These are phyloP conservation scores for Rosa persica DNA, from an alignment of 306 rosid genomes.

Conservation along the genomic window DNA sequence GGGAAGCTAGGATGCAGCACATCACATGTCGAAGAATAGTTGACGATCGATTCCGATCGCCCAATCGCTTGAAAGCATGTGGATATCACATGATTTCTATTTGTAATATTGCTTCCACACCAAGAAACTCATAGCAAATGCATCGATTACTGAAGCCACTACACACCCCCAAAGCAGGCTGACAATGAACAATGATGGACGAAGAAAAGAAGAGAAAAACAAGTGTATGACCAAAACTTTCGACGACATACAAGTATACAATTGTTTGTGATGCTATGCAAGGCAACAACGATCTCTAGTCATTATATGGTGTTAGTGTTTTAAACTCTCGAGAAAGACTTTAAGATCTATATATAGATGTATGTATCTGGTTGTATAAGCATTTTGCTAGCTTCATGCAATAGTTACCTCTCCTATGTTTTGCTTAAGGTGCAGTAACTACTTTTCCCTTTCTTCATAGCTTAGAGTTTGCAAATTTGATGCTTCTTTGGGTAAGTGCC, in stretches of 20 bases:
- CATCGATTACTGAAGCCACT: conserved; percentile 19
- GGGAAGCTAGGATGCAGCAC: neutral
- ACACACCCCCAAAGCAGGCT: neutral
- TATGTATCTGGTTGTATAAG: neutral
- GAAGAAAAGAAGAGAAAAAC: neutral
- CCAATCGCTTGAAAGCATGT: conserved; percentile 7
- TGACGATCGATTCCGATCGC: conserved; percentile 3
- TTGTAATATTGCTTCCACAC: conserved; percentile 12
- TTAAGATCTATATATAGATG: neutral
- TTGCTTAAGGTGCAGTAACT: neutral
- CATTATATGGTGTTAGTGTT: neutral
- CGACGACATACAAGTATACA: neutral
- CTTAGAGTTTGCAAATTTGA: neutral
- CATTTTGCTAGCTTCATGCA: neutral
- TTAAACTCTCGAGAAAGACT: neutral
- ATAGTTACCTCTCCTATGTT: neutral
- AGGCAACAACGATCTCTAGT: neutral
- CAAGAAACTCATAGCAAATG: conserved; percentile 12
- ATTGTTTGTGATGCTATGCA: neutral
- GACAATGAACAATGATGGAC: neutral
- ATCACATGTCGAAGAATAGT: conserved; percentile 22
- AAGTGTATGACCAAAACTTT: neutral
- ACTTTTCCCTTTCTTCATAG: neutral
- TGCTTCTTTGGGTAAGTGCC: conserved; percentile 1
- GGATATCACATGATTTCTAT: conserved; percentile 22